Base-by-base conservation (phyloP, 1,139 yeast species). In the Suhomyces bribrorum region DNA sequence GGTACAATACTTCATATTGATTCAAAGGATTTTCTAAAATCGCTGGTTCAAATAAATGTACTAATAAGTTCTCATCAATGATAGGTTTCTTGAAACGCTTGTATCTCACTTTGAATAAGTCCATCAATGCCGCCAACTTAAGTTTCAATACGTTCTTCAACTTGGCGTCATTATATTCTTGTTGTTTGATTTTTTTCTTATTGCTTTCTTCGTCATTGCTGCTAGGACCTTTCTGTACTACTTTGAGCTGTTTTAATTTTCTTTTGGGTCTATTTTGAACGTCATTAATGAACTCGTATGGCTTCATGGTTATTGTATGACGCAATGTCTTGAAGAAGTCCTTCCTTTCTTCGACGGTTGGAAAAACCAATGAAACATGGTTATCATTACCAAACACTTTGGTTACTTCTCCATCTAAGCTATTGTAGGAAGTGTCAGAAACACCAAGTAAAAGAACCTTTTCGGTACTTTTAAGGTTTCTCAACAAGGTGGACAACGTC, bases 81-180 rank as follows among this genome's bases (percentile, higher is more conserved):
- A 86, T 75, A 0, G 99, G 97, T 54, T 90, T 92, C 53, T 81
- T 84, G 67, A 92, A 94, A 43, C 96, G 73, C 54, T 88, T 88
- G 59, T 92, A 92, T 35, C 97, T 74, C 41, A 71, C 81, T 52
- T 90, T 89, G 64, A 92, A 84, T 27, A 87, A 67, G 47, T 92
- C 97, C 95, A 92, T 86, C 32, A 94, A 66, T 2, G 88, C 89
- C 8, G 96, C 85, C 22, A 92, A 70, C 58, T 86, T 88, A 42
- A 92, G 81, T 59, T 92, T 94, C 45, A 92, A 68, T 8, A 86
- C 73, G 57, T 92, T 90, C 58, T 88, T 89, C 46, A 89, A 66
- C 54, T 85, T 83, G 68, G 88, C 83, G 57, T 92, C 97, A 39
- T 76, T 73, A 47, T 80, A 78, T 46, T 81, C 87, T 46, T 75